Evolutionary conservation across 805 yeast species (phyloP), one percentile per base, ranked within the genome.

Genomic region (Starmerella gropengiesseri): DNA sequence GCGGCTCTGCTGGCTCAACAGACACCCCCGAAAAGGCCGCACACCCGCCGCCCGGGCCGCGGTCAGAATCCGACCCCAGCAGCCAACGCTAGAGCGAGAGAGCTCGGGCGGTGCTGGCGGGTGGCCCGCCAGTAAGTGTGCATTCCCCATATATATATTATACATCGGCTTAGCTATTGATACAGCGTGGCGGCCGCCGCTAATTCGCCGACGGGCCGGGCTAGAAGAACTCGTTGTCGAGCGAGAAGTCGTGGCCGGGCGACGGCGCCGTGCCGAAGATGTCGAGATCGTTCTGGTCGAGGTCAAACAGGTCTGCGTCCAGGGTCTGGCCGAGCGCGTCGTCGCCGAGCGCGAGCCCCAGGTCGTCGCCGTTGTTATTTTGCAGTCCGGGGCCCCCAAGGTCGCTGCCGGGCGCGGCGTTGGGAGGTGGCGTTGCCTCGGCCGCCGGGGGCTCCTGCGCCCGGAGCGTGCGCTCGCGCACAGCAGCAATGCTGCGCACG

Each of bases 161-260:
- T n/a, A n/a, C n/a, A n/a, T n/a, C n/a, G n/a, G n/a, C n/a, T n/a
- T n/a, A n/a, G n/a, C n/a, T n/a, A n/a, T n/a, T n/a, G n/a, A n/a
- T n/a, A n/a, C n/a, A n/a, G n/a, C n/a, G n/a, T n/a, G n/a, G n/a
- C n/a, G n/a, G n/a, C n/a, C n/a, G n/a, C n/a, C n/a, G n/a, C n/a
- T n/a, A n/a, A n/a, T n/a, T n/a, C n/a, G n/a, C n/a, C n/a, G n/a
- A n/a, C n/a, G n/a, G n/a, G n/a, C n/a, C n/a, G n/a, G n/a, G n/a
- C 28, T 27, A 36, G 40, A 41, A 46, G 30, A 29, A 46, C 28
- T 42, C 35, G 31, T 44, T 44, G 23, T 46, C 46, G 18, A 45
- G 28, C 23, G 43, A 25, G 22, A 36, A 42, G 22, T 14, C 11
- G 20, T 20, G 22, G 26, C 25, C 18, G 13, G 21, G 29, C 25